Base-by-base conservation (phyloP, 2,329 filamentous ascomycete genomes). In the Neonectria ditissima region DNA sequence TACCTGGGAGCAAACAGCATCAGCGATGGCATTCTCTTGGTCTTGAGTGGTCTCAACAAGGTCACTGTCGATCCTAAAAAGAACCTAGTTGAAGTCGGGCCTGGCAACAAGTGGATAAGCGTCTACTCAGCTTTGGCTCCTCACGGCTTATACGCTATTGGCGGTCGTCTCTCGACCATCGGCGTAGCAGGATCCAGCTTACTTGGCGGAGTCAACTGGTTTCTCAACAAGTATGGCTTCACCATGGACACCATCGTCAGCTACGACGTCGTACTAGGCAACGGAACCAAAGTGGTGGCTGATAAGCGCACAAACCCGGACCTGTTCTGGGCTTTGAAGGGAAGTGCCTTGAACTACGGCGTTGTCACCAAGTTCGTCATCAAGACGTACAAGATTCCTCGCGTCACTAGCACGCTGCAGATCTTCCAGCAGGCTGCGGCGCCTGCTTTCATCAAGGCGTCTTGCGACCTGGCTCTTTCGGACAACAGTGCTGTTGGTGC, bases 361-460 rank as follows among this genome's bases (percentile, higher is more conserved):
- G n/a, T 44, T 18, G 41, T 44, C 11, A 44, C 10, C 18, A 44
- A 44, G 9, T 44, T 44, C 10, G 22, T 22, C 20, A 20, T 44
- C 41, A 44, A 59, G 69, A 67, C 45, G 72, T 71, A 62, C 18
- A 55, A 65, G 1, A 66, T 74, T 6, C 65, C 73, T 2, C 26
- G 50, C 10, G 66, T 79, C n/a, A 78, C 71, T 57, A 78, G 73
- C 16, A 78, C 77, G 3, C 71, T 75, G 16, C 77, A 80, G 50
- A 43, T 68, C 1, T 79, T 73, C 56, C 69, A 75, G 16, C 72
- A 79, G 41, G 63, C 58, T 0, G 52, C 54, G 0, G 57, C 74
- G 2, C 62, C 63, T 0, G 65, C 67, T 0, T 80, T 75, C 41
- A 68, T 78, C 37, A 53, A 65, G 9, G 77, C 78, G 2, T 62